Percentiles rank a stretch among this genome's conserved stretches.
Conservation (phyloP, 2,329 filamentous ascomycete species). For the Hypoxylon sp. region DNA sequence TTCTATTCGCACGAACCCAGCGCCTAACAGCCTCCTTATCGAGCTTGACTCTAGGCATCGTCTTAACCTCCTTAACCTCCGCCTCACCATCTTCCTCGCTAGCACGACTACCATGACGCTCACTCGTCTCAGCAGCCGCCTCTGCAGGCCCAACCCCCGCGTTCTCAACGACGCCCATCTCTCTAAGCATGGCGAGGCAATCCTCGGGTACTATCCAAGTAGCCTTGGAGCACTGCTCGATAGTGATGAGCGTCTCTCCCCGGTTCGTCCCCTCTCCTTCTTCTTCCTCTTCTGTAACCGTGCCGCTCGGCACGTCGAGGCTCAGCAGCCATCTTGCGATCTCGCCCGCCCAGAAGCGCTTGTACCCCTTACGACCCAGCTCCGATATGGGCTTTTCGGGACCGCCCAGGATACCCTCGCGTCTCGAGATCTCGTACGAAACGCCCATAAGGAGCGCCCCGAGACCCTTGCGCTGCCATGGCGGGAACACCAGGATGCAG, state of each 20-base stretch:
- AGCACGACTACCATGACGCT: not conserved
- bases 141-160: constrained; percentile 49
- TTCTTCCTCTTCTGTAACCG: constrained; percentile 14
- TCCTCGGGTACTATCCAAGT: constrained; percentile 92
- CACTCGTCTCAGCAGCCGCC: not conserved
- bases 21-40: constrained; percentile 71
- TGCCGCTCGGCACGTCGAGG: constrained; percentile 57
- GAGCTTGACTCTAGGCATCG: constrained; percentile 65
- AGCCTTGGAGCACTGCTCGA: constrained; percentile 79
- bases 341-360: constrained; percentile 87
- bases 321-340: constrained; percentile 78
- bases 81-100: constrained; percentile 23
- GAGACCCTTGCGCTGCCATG: constrained; percentile 92
- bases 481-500: constrained; percentile 95
- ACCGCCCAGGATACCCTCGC: constrained; percentile 87
- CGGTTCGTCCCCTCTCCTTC: constrained; percentile 39
- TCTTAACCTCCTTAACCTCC: constrained; percentile 48
- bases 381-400: constrained; percentile 95
- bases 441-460: constrained; percentile 92
- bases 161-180: constrained; percentile 80
- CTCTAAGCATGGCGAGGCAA: constrained; percentile 81
- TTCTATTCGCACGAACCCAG: constrained; percentile 75
- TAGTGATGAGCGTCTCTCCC: constrained; percentile 69
- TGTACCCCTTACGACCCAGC: constrained; percentile 85
- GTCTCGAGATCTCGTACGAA: constrained; percentile 90